A percentile compares a stretch with the other conserved stretches of the same genome.
phyloP scores from a whole-genome alignment of 176 grass and related monocot species.

The Oryza meridionalis region DNA sequence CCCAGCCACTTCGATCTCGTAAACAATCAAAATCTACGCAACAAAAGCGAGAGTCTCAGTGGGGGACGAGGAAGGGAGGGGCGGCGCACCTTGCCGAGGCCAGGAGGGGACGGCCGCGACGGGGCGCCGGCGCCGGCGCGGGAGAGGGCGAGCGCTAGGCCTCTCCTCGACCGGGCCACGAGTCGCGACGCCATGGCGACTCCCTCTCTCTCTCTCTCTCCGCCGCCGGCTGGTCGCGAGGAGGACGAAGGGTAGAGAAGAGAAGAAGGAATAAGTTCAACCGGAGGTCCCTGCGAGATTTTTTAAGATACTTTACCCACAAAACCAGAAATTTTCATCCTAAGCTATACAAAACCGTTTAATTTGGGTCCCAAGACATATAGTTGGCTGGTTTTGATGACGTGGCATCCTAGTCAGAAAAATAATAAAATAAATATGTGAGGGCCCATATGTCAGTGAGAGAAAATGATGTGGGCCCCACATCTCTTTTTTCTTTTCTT shows the following conservation, averaged over 20 bases:
- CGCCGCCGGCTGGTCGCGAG: neutral
- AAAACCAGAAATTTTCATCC: too few relatives aligned
- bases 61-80: neutral
- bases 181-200: slow-evolving; percentile 45
- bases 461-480: too few relatives aligned
- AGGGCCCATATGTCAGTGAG: too few relatives aligned
- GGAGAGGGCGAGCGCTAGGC: slow-evolving; percentile 38
- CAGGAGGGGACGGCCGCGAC: slow-evolving; percentile 1
- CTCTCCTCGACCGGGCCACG: slow-evolving; percentile 50
- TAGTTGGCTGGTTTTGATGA: too few relatives aligned
- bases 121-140: neutral
- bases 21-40: neutral
- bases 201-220: neutral
- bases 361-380: too few relatives aligned
- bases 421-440: too few relatives aligned
- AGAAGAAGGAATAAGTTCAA: neutral
- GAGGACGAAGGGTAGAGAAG: neutral
- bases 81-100: slow-evolving; percentile 47
- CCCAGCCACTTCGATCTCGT: neutral
- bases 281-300: too few relatives aligned
- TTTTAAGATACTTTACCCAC: too few relatives aligned
- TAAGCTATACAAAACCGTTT: too few relatives aligned
- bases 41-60: too few relatives aligned
- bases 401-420: too few relatives aligned
- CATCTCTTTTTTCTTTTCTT: too few relatives aligned